phyloP scores from a whole-genome alignment of 768 basidiomycete genomes.

The Russula sp. region DNA sequence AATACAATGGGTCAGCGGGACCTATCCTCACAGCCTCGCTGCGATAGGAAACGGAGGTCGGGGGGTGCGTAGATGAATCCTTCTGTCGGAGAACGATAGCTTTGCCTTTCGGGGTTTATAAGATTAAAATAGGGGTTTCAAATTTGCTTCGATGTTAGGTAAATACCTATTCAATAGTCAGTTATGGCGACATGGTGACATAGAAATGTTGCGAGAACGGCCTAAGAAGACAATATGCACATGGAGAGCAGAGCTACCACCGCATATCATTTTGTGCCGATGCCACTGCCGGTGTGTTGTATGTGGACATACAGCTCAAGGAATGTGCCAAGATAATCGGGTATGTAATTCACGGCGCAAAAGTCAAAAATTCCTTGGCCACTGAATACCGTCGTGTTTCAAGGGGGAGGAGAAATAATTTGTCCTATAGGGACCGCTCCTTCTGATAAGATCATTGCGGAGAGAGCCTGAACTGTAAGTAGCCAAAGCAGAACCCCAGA shows the following conservation, averaged over 20 bases:
- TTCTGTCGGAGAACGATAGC: not conserved
- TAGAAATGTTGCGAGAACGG: not conserved
- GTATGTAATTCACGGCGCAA: not conserved
- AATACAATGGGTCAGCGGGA: too few relatives aligned
- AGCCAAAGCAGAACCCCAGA: not conserved
- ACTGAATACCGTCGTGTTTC: not conserved
- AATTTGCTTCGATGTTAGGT: not conserved
- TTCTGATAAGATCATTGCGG: not conserved
- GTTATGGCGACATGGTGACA: not conserved
- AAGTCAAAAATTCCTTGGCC: not conserved
- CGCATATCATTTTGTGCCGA: not conserved
- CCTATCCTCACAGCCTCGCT: slow-evolving; percentile 10
- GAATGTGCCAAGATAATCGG: not conserved
- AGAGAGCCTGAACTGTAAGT: too few relatives aligned
- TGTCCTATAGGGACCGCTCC: not conserved
- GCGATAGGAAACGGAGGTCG: slow-evolving; percentile 5
- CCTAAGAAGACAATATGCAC: not conserved
- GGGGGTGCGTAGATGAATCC: not conserved
- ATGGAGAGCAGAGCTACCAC: not conserved
- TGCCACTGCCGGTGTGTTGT: not conserved
- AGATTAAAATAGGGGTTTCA: not conserved
- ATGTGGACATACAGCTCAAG: not conserved
- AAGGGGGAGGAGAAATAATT: too few relatives aligned
- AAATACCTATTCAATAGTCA: not conserved
- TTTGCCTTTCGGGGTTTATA: not conserved